Evolutionary conservation across 2,329 filamentous ascomycete species (phyloP).

Genomic region (Penicillium vulpinum): DNA sequence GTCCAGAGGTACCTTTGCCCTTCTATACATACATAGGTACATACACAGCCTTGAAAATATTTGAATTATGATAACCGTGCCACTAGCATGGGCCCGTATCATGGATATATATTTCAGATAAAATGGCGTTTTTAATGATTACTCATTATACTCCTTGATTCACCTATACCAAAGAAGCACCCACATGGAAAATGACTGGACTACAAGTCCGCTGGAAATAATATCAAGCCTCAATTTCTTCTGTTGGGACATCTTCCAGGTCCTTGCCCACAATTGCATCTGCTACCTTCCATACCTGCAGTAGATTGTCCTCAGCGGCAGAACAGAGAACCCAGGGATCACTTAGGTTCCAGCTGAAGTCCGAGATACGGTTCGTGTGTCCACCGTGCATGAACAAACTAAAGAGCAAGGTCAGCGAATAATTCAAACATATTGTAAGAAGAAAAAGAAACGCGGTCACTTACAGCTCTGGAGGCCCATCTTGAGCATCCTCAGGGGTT

Average conservation of each 20-base stretch:
- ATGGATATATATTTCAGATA: neutral
- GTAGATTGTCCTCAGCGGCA: constrained; percentile 92
- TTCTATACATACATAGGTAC: no score
- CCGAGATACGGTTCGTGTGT: constrained; percentile 93
- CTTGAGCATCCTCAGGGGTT: constrained; percentile 88
- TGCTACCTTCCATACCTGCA: constrained; percentile 91
- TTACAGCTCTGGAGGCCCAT: constrained; percentile 91
- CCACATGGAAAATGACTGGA: neutral
- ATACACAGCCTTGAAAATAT: no score
- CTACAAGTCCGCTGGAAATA: neutral
- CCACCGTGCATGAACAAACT: constrained; percentile 98
- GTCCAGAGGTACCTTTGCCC: no score
- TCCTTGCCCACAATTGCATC: constrained; percentile 79
- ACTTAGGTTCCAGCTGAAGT: constrained; percentile 97
- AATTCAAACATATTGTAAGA: neutral
- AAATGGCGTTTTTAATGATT: neutral
- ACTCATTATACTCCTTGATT: neutral
- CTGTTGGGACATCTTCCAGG: constrained; percentile 70
- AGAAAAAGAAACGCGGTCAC: constrained; percentile 37
- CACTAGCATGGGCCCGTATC: neutral
- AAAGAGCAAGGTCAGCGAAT: constrained; percentile 7
- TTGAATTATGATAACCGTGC: neutral
- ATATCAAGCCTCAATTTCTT: constrained; percentile 65
- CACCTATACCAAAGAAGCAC: neutral
- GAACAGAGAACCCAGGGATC: constrained; percentile 96